A percentile compares a stretch with the other conserved stretches of the same genome.
These are phyloP conservation scores for Picea sitchensis DNA, from an alignment of 75 land plant genomes.

Conservation along the genomic window DNA sequence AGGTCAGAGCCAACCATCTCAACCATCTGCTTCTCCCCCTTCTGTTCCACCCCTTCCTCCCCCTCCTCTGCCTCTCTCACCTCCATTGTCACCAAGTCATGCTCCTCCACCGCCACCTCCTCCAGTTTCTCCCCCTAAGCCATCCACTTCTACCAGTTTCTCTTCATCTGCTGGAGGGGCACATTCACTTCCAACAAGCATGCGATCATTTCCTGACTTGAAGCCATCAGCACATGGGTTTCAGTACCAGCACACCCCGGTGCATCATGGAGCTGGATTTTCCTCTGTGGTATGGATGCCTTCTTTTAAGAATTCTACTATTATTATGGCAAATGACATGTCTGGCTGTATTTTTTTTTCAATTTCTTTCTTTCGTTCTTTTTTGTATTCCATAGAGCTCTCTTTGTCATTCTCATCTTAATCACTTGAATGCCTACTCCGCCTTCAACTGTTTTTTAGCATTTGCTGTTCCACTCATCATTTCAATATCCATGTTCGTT, in stretches of 20 bases:
- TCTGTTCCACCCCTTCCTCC: slow-evolving; percentile 35
- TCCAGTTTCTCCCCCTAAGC: slow-evolving; percentile 8
- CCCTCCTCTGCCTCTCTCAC: slow-evolving; percentile 25
- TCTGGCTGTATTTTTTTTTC: background rate
- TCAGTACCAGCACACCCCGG: background rate
- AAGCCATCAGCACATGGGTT: slow-evolving; percentile 7
- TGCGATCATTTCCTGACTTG: slow-evolving; percentile 14
- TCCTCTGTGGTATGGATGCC: background rate
- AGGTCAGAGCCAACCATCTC: slow-evolving; percentile 9
- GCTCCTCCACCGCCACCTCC: slow-evolving; percentile 14
- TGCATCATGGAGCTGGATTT: slow-evolving; percentile 7
- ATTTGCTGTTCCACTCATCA: too few species aligned
- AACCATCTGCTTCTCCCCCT: slow-evolving; percentile 3
- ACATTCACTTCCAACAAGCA: slow-evolving; percentile 9
- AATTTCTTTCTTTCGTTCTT: too few species aligned
- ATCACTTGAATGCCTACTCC: too few species aligned
- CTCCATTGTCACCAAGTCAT: background rate
- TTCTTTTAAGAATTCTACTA: slow-evolving; percentile 1
- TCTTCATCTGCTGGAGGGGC: background rate
- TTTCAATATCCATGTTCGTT: too few species aligned
- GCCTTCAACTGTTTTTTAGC: too few species aligned
- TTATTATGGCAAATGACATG: background rate
- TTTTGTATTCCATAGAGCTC: too few species aligned
- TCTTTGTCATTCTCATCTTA: too few species aligned
- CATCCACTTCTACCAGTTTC: slow-evolving; percentile 8